Base-by-base conservation (phyloP, 352 stramenopile genomes). In the Phytophthora ramorum region DNA sequence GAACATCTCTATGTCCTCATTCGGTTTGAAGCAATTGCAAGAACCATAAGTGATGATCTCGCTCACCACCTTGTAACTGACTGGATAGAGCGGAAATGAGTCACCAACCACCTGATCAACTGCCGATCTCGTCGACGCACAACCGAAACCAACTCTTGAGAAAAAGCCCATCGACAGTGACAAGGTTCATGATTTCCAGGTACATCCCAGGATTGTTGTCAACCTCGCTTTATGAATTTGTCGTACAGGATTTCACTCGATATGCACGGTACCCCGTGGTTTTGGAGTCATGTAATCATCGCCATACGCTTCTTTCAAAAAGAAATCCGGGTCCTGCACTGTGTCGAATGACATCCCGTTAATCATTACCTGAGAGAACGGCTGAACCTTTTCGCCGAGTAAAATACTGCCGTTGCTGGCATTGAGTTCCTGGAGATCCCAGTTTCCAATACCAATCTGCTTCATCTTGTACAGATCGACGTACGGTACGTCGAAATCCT, bases 381-480 rank as follows among this genome's bases (percentile, higher is more conserved):
- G 66, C 40, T 30, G 37, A 8, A 76, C 41, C 38, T 70, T 66
- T 8, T 43, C 35, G 13, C 69, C 43, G 7, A 40, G 61, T 0
- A 65, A 41, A n/a, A 41, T 28, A 3, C 40, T 48, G 4, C 32
- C 49, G 16, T 44, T 44, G 37, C 37, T 44, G 37, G 37, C 37
- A 32, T 51, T 71, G 38, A 50, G 40, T 22, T 35, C 58, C 41
- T 67, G 38, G 49, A 81, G 51, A 17, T 38, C 8, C 46, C 58
- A 65, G 19, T 32, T 19, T 7, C 26, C 26, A 32, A 46, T 43
- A 2, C 30, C 22, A 16, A 38, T 38, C 17, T 48, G 46, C 17
- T 65, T 50, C 46, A 65, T 65, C 9, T 35, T 32, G 58, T 81
- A 81, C 60, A 81, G 17, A 50, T 81, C 69, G 22, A 78, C 57